Percentiles rank a stretch among this genome's conserved stretches.
Conservation (phyloP, 1,284 basidiomycete genomes). For the Malassezia restricta region DNA sequence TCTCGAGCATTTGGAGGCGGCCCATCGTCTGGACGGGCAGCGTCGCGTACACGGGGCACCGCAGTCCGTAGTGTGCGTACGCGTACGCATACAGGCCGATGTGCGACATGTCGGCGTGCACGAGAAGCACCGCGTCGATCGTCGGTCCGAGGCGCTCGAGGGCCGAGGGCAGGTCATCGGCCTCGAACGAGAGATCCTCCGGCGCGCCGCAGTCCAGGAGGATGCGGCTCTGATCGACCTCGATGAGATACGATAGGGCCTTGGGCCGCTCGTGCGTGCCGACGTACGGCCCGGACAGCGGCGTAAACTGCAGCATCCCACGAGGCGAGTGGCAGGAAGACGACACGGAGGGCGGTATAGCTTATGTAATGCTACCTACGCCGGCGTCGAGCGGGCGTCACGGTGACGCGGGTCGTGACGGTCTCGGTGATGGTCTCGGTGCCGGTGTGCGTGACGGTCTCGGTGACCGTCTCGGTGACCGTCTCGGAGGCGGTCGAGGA, state of each 20-base stretch:
- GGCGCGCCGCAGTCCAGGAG: slow-evolving; percentile 74
- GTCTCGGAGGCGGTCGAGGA: no score
- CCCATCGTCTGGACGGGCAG: slow-evolving; percentile 95
- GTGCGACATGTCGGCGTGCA: slow-evolving; percentile 80
- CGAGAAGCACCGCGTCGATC: slow-evolving; percentile 75
- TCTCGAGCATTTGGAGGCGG: slow-evolving; percentile 56
- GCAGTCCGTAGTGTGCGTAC: slow-evolving; percentile 70
- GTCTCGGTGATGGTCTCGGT: no score
- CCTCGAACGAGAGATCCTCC: slow-evolving; percentile 24
- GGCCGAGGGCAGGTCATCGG: slow-evolving; percentile 2
- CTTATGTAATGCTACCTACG: no score
- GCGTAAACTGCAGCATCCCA: slow-evolving; percentile 30
- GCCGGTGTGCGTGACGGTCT: no score
- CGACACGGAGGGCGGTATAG: neutral
- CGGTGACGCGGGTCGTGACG: no score
- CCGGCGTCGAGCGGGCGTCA: no score
- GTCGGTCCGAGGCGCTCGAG: slow-evolving; percentile 52
- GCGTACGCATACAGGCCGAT: slow-evolving; percentile 84
- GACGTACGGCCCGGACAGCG: slow-evolving; percentile 29
- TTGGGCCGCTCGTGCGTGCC: slow-evolving; percentile 26
- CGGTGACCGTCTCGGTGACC: no score
- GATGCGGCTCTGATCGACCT: slow-evolving; percentile 86
- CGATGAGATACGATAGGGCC: slow-evolving; percentile 59
- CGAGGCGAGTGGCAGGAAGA: neutral
- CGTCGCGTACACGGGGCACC: slow-evolving; percentile 86